These are phyloP conservation scores for Cercospora sp. DNA, from an alignment of 2,329 filamentous ascomycete genomes.

Conservation along the genomic window DNA sequence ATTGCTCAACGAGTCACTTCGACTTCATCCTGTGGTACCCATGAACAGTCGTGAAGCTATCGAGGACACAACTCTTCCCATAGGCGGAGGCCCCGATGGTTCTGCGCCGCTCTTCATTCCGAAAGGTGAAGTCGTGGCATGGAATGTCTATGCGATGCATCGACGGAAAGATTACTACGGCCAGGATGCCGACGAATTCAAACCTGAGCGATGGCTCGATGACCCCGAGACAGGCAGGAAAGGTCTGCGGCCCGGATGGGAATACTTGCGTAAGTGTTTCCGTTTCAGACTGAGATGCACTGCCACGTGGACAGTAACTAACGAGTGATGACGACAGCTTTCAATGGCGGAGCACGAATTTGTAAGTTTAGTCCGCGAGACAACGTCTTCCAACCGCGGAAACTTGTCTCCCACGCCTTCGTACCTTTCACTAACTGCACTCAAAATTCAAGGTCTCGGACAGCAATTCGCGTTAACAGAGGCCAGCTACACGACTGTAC, in stretches of 20 bases:
- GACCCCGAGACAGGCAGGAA: conserved; percentile 34
- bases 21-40: conserved; percentile 75
- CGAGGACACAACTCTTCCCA: conserved; percentile 72
- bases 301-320: neutral
- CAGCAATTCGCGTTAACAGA: conserved; percentile 79
- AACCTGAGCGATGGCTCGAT: conserved; percentile 43
- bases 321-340: conserved; percentile 31
- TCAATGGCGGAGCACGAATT: conserved; percentile 42
- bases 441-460: conserved; percentile 24
- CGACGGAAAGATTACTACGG: conserved; percentile 59
- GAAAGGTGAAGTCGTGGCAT: conserved; percentile 66
- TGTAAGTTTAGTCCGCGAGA: conserved; percentile 21
- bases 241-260: conserved; percentile 39
- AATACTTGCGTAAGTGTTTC: conserved; percentile 31
- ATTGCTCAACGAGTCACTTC: conserved; percentile 74
- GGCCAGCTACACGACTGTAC: conserved; percentile 70
- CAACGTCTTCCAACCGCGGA: too few relatives aligned
- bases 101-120: conserved; percentile 63
- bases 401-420: neutral
- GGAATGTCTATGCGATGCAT: conserved; percentile 72
- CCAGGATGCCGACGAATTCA: conserved; percentile 46
- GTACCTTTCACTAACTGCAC: neutral
- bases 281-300: neutral
- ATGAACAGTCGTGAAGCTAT: conserved; percentile 75
- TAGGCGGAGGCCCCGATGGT: conserved; percentile 57